A percentile compares a stretch with the other conserved stretches of the same genome.
phyloP scores from a whole-genome alignment of 345 rosid species.

The Fremontodendron californicum region DNA sequence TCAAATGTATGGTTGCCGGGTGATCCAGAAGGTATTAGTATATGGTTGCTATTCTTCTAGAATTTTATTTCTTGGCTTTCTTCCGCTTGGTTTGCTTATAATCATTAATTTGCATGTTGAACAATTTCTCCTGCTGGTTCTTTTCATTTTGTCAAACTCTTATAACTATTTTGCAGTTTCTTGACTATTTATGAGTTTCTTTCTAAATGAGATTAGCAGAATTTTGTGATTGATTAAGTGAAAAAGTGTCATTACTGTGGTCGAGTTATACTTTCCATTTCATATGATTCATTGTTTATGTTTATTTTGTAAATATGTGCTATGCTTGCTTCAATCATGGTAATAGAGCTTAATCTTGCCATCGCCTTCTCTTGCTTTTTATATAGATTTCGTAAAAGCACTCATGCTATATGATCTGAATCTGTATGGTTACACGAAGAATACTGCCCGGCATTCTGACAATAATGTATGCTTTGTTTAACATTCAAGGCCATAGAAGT shows the following conservation, averaged over 20 bases:
- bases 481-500: conserved; percentile 51
- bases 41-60: background rate
- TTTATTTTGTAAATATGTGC: background rate
- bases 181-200: background rate
- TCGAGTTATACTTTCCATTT: background rate
- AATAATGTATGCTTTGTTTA: conserved; percentile 10
- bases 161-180: background rate
- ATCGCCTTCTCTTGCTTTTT: background rate
- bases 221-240: background rate
- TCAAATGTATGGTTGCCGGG: conserved; percentile 69
- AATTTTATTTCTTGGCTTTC: background rate
- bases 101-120: background rate
- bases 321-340: background rate
- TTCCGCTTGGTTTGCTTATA: background rate
- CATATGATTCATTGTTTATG: background rate
- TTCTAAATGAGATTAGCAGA: background rate
- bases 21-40: conserved; percentile 54
- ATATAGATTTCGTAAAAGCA: background rate
- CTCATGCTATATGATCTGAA: background rate
- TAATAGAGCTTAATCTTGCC: background rate
- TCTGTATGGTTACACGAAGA: background rate
- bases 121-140: background rate
- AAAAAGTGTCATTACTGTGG: background rate
- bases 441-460: conserved; percentile 3
- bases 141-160: background rate